phyloP scores from a whole-genome alignment of 441 rosid genomes.

The Sinapis alba region DNA sequence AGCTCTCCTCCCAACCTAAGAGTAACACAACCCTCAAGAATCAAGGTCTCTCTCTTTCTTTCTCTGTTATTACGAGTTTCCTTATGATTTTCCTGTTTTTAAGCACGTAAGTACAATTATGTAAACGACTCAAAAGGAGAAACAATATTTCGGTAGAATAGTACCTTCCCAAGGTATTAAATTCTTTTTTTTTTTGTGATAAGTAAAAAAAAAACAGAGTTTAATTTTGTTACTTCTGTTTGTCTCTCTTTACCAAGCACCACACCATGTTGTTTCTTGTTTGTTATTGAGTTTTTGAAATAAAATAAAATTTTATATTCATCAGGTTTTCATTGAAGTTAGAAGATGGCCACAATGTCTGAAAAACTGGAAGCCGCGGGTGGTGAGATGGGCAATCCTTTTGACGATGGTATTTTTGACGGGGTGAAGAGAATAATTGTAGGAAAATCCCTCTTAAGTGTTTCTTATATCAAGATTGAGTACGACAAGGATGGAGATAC shows the following conservation, averaged over 20 bases:
- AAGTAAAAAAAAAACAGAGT: background rate
- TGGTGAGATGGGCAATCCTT: constrained; percentile 20
- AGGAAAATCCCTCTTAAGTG: background rate
- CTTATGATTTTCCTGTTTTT: background rate
- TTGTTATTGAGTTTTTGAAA: background rate
- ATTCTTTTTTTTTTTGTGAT: background rate
- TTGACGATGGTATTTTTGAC: constrained; percentile 35
- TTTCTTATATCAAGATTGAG: constrained; percentile 31
- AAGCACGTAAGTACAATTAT: background rate
- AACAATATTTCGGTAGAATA: background rate
- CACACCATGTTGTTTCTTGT: background rate
- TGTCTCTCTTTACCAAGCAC: background rate
- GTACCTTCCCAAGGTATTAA: background rate
- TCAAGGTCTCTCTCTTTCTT: constrained; percentile 1
- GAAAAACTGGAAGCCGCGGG: constrained; percentile 27
- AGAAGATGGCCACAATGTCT: constrained; percentile 21
- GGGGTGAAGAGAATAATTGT: constrained; percentile 29
- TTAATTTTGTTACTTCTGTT: background rate
- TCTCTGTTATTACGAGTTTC: constrained; percentile 2
- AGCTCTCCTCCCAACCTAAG: constrained; percentile 2
- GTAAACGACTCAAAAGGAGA: too few relatives aligned
- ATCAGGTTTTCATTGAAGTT: constrained; percentile 6
- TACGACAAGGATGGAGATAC: constrained; percentile 27
- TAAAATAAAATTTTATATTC: background rate
- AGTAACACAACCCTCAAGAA: constrained; percentile 1